Conservation (phyloP, 495 filamentous ascomycete genomes). For the Tricharina praecox region DNA sequence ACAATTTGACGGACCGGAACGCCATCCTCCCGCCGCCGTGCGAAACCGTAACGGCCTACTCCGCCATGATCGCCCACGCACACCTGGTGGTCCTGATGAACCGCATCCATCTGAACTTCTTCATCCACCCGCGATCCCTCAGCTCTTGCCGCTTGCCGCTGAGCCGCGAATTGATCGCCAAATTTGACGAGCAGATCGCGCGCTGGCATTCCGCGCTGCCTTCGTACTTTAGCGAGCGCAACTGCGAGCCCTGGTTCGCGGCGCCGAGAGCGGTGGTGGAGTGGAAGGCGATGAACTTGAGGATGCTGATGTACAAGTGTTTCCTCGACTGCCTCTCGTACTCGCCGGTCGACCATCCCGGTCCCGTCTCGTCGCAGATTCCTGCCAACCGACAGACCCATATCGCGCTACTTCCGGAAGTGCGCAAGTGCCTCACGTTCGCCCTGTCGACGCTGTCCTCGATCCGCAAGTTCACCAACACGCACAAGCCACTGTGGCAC, state of each 20-base stretch:
- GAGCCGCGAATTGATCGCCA: conserved; percentile 15
- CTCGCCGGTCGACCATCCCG: not conserved
- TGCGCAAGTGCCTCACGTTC: conserved; percentile 18
- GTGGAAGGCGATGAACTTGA: conserved; percentile 27
- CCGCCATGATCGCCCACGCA: conserved; percentile 27
- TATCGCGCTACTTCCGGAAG: conserved; percentile 8
- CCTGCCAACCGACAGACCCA: conserved; percentile 11
- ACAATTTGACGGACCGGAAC: not conserved
- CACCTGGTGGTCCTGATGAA: conserved; percentile 21
- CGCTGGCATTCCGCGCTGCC: conserved; percentile 20
- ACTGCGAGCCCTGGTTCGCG: conserved; percentile 16
- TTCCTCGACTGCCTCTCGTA: conserved; percentile 19
- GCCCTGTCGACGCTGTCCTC: conserved; percentile 22
- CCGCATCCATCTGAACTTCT: conserved; percentile 26
- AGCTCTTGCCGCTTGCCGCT: conserved; percentile 7
- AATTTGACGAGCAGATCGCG: conserved; percentile 21
- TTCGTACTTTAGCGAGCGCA: conserved; percentile 11
- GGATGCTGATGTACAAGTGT: conserved; percentile 26
- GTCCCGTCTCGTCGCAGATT: conserved; percentile 3
- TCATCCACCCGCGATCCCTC: conserved; percentile 12
- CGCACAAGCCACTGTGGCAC: conserved; percentile 10
- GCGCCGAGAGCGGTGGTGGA: conserved; percentile 21
- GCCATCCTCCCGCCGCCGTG: conserved; percentile 14
- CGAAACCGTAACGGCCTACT: conserved; percentile 24
- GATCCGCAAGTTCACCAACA: conserved; percentile 21